phyloP scores from a whole-genome alignment of 2,329 filamentous ascomycete genomes.

The Paramyrothecium sp. region DNA sequence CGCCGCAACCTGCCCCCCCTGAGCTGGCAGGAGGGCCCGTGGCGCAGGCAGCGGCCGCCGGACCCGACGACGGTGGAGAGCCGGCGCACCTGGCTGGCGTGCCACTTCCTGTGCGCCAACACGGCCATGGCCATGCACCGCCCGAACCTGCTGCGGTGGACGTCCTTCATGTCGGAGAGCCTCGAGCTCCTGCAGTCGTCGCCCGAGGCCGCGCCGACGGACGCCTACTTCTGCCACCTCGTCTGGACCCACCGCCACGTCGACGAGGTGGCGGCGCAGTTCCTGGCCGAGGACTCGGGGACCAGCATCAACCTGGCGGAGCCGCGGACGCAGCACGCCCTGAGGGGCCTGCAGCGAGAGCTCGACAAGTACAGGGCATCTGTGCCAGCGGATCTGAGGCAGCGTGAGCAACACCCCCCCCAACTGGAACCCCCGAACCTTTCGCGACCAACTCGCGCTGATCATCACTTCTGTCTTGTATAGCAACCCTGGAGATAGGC shows the following conservation, averaged over 20 bases:
- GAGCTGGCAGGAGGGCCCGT: constrained; percentile 39
- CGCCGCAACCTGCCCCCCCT: constrained; percentile 15
- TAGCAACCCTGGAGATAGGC: constrained; percentile 62
- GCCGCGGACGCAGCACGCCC: constrained; percentile 59
- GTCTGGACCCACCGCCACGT: constrained; percentile 61
- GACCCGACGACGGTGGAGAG: constrained; percentile 55
- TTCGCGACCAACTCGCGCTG: not conserved
- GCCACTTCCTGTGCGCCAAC: constrained; percentile 58
- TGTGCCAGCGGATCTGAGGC: constrained; percentile 51
- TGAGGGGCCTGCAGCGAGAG: constrained; percentile 64
- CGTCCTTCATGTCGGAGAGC: constrained; percentile 59
- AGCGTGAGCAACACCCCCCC: constrained; percentile 45
- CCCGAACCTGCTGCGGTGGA: constrained; percentile 59
- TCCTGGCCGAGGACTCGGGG: constrained; percentile 64
- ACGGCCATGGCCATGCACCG: constrained; percentile 61
- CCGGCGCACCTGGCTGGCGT: constrained; percentile 57
- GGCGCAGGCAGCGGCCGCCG: constrained; percentile 38
- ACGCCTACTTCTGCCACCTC: constrained; percentile 57
- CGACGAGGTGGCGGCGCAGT: constrained; percentile 67
- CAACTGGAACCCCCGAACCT: not conserved
- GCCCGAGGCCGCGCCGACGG: constrained; percentile 54
- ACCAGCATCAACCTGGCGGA: constrained; percentile 57
- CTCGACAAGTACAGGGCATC: constrained; percentile 57
- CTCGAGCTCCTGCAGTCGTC: constrained; percentile 53
- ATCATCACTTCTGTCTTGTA: constrained; percentile 2